These are phyloP conservation scores for Nothophaeocryptopus gaeumannii DNA, from an alignment of 2,329 filamentous ascomycete species.

Conservation along the genomic window DNA sequence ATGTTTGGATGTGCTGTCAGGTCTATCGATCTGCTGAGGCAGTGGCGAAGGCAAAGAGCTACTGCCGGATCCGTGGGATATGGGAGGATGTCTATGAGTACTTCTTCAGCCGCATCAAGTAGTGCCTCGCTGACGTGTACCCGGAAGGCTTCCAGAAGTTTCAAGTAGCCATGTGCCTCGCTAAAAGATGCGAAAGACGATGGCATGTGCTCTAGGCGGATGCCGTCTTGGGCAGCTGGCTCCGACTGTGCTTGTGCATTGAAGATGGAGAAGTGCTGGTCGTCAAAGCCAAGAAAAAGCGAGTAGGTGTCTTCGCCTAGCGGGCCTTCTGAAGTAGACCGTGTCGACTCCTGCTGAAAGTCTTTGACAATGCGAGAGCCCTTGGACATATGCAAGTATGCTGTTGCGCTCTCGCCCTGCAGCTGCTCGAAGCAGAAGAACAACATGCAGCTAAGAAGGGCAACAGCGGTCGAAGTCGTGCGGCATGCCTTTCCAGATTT, in stretches of 20 bases:
- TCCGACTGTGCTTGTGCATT: no score
- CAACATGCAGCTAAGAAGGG: constrained; percentile 9
- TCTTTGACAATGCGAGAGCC: constrained; percentile 6
- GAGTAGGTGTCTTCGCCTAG: neutral
- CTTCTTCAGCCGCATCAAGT: neutral
- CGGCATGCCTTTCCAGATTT: neutral
- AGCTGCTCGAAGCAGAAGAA: constrained; percentile 13
- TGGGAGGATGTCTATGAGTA: neutral
- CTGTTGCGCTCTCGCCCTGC: constrained; percentile 8
- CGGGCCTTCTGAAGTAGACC: neutral
- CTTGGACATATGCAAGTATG: constrained; percentile 9
- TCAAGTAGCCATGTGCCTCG: neutral
- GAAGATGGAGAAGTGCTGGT: neutral
- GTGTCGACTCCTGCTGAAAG: neutral
- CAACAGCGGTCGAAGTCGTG: neutral
- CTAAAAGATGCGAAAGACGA: neutral
- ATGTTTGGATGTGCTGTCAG: neutral
- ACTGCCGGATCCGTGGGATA: constrained; percentile 2
- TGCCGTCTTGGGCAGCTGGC: no score
- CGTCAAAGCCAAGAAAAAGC: constrained; percentile 7
- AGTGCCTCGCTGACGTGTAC: neutral
- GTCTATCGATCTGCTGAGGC: constrained; percentile 3
- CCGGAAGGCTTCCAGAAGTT: neutral
- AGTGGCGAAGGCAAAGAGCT: neutral
- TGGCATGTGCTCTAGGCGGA: neutral